A percentile compares a stretch with the other conserved stretches of the same genome.
Evolutionary conservation across 768 basidiomycete genomes (phyloP).

Genomic region (Suillus placidus): DNA sequence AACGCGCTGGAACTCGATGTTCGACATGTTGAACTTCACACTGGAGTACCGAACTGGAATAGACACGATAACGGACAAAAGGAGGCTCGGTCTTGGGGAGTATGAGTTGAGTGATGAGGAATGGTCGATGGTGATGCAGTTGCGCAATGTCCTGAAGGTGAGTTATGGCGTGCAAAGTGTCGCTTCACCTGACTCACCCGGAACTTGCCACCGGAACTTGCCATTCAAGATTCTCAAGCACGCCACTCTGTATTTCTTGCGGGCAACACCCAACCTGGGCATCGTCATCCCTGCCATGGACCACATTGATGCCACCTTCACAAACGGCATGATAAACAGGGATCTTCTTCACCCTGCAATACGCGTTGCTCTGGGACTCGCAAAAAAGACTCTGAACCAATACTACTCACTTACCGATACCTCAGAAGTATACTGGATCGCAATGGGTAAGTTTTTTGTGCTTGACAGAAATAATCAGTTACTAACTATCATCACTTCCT

Average conservation of each 20-base stretch:
- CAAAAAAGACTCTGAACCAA: too few species aligned
- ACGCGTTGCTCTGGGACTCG: too few species aligned
- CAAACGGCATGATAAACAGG: constrained; percentile 23
- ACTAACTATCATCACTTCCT: constrained; percentile 2
- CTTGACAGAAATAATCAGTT: too few species aligned
- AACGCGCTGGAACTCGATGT: too few species aligned
- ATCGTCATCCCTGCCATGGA: too few species aligned
- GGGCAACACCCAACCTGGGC: too few species aligned
- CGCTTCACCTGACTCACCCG: too few species aligned
- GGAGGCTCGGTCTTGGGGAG: constrained; percentile 15
- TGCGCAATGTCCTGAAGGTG: constrained; percentile 25
- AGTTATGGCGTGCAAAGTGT: too few species aligned
- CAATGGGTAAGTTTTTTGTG: constrained; percentile 27
- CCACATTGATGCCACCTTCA: constrained; percentile 11
- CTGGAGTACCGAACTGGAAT: constrained; percentile 23
- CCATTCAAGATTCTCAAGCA: neutral
- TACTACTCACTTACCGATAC: constrained; percentile 30
- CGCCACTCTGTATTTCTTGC: too few species aligned
- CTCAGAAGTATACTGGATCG: constrained; percentile 29
- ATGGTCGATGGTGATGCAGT: constrained; percentile 28
- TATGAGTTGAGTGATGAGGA: constrained; percentile 17
- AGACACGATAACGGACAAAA: constrained; percentile 21
- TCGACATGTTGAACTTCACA: too few species aligned
- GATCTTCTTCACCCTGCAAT: neutral
- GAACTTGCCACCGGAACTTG: too few species aligned